These are phyloP conservation scores for Phaeotremella skinneri DNA, from an alignment of 768 basidiomycete species.

Conservation along the genomic window DNA sequence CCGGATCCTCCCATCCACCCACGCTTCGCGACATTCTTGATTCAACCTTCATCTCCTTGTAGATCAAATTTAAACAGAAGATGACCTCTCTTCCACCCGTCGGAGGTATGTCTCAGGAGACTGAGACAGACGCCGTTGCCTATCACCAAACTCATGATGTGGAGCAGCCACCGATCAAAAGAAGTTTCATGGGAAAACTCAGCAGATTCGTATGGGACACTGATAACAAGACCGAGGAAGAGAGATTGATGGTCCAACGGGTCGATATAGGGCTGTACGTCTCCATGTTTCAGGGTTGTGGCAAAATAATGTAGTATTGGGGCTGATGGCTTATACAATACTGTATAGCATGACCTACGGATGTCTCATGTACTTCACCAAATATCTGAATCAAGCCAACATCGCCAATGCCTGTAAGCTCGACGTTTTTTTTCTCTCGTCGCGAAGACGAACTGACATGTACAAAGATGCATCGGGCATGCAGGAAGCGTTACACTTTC, in stretches of 20 bases:
- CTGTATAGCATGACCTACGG: neutral
- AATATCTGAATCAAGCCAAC: conserved; percentile 1
- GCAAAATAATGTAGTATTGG: no score
- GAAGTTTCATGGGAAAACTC: conserved; percentile 50
- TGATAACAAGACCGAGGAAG: conserved; percentile 1
- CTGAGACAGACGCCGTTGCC: no score
- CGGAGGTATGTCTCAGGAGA: no score
- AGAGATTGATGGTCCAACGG: neutral
- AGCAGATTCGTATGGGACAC: neutral
- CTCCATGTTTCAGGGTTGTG: neutral
- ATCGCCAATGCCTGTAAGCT: neutral
- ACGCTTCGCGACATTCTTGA: no score
- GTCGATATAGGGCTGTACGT: neutral
- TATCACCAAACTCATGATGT: no score
- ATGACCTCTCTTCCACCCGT: no score
- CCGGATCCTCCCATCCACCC: no score
- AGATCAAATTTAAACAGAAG: no score
- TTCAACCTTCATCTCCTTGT: no score
- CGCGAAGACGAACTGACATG: neutral
- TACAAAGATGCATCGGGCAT: conserved; percentile 26
- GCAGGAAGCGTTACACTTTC: conserved; percentile 32
- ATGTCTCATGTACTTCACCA: neutral
- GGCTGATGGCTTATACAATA: no score
- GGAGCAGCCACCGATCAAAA: no score
- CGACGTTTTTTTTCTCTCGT: neutral